A percentile compares a stretch with the other conserved stretches of the same genome.
phyloP scores from a whole-genome alignment of 164 flowering plant species.

The Protea cynaroides region DNA sequence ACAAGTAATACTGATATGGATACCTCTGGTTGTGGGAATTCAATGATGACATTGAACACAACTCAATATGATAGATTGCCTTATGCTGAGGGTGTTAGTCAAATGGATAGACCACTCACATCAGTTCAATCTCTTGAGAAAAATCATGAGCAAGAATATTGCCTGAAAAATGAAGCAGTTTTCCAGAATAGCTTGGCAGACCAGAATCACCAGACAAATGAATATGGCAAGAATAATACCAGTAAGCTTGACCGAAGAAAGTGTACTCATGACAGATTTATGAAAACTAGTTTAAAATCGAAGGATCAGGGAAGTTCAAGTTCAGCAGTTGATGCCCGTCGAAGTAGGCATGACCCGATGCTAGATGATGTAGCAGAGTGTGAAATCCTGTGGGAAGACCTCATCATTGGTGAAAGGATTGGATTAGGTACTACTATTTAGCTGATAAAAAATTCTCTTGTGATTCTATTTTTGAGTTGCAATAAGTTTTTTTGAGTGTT shows the following conservation, averaged over 20 bases:
- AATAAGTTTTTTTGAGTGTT: too few relatives aligned
- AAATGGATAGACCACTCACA: slow-evolving; percentile 4
- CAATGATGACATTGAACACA: slow-evolving; percentile 11
- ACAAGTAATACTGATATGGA: slow-evolving; percentile 12
- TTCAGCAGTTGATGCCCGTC: slow-evolving; percentile 28
- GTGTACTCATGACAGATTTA: slow-evolving; percentile 35
- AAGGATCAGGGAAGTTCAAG: slow-evolving; percentile 34
- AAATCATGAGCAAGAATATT: slow-evolving; percentile 16
- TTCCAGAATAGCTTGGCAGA: slow-evolving; percentile 20
- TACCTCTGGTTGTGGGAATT: slow-evolving; percentile 16
- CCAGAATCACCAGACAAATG: slow-evolving; percentile 18
- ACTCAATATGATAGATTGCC: slow-evolving; percentile 18
- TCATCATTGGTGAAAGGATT: slow-evolving; percentile 91
- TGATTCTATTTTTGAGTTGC: neutral
- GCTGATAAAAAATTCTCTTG: neutral
- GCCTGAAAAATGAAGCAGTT: slow-evolving; percentile 16
- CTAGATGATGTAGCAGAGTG: slow-evolving; percentile 76
- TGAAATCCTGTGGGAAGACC: slow-evolving; percentile 95
- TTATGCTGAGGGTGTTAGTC: slow-evolving; percentile 18
- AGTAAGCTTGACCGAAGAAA: slow-evolving; percentile 30
- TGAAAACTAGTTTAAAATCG: slow-evolving; percentile 26
- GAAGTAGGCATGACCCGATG: slow-evolving; percentile 50
- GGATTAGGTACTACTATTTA: slow-evolving; percentile 68
- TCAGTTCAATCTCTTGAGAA: slow-evolving; percentile 13
- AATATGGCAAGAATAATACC: slow-evolving; percentile 20